Evolutionary conservation across 192 early-diverging fungal species (phyloP), one percentile per base, ranked within the genome.

Genomic region (Coemansia sp.): DNA sequence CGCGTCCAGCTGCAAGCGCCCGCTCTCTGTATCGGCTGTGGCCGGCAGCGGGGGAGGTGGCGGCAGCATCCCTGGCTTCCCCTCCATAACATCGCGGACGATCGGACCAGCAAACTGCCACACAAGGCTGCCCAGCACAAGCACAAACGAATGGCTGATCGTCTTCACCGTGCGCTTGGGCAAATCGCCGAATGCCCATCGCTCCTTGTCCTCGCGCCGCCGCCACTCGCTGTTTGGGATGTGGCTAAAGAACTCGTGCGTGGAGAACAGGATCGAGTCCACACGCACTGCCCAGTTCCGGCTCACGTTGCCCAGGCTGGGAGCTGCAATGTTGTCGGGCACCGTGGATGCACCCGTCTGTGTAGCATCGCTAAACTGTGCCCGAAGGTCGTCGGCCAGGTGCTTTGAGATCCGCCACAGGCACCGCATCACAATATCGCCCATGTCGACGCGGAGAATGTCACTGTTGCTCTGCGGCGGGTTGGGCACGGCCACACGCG

Each of bases 131-230:
- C 47, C 44, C 42, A 93, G 66, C 5, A 60, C 66, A 18, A 78
- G 80, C 0, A 82, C 80, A 29, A 96, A 51, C 60, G 91, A 86
- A 17, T 89, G 79, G 22, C 89, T 61, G 14, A 99, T 78, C 0
- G 94, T 96, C 76, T 96, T 96, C 16, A 96, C 87, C 0, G 95
- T 97, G 32, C 94, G 85, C 47, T 93, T 67, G 0, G 95, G 94
- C 86, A 98, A 78, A 50, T 98, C 94, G 38, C 90, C 89, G 42
- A 89, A 68, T 14, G 86, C 85, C 25, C 82, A 81, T 10, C 35
- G 22, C n/a, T 66, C 63, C 43, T 38, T 39, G 25, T 78, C 71
- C 20, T 81, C 83, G 32, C 91, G 78, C 41, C 80, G 70, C 44
- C 90, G 90, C 93, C 94, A 98, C 26, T 90, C 87, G 21, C 73